phyloP scores from a whole-genome alignment of 768 basidiomycete genomes.

The Symmetrospora coprosmae region DNA sequence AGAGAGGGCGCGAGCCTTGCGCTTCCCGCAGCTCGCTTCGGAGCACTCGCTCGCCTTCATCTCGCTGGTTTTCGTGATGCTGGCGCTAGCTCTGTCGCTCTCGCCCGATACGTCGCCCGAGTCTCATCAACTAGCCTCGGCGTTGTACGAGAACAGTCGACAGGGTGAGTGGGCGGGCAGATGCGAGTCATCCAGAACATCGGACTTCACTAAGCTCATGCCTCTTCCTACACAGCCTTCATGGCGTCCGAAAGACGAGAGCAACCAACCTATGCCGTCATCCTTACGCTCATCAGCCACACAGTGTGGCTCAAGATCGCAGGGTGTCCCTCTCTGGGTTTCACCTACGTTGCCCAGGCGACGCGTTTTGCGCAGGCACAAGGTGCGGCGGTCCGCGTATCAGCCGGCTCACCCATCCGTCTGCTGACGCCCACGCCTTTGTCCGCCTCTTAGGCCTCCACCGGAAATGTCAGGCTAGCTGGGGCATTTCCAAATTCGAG shows the following conservation, averaged over 20 bases:
- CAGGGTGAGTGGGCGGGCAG: too few relatives aligned
- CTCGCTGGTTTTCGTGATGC: conserved; percentile 2
- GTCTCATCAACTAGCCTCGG: neutral
- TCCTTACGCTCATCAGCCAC: neutral
- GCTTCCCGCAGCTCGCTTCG: conserved; percentile 6
- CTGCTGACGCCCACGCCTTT: too few relatives aligned
- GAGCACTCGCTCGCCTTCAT: neutral
- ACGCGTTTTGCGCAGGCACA: conserved; percentile 8
- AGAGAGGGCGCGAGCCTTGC: neutral
- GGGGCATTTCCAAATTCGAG: conserved; percentile 4
- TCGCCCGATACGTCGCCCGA: neutral
- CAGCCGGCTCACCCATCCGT: too few relatives aligned
- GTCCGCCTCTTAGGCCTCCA: too few relatives aligned
- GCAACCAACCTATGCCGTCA: conserved; percentile 21
- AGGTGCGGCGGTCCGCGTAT: too few relatives aligned
- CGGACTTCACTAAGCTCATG: too few relatives aligned
- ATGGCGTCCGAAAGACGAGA: conserved; percentile 15
- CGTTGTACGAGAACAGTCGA: conserved; percentile 15
- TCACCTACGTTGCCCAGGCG: conserved; percentile 15
- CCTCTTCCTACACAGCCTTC: conserved; percentile 7
- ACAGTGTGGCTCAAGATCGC: conserved; percentile 9
- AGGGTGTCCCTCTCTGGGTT: conserved; percentile 10
- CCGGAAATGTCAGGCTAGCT: neutral
- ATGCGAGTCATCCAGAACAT: too few relatives aligned
- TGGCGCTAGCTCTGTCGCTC: neutral